Percentiles rank a stretch among this genome's conserved stretches.
Evolutionary conservation across 108 stramenopile species (phyloP).

Genomic region (Cyclotella atomus): DNA sequence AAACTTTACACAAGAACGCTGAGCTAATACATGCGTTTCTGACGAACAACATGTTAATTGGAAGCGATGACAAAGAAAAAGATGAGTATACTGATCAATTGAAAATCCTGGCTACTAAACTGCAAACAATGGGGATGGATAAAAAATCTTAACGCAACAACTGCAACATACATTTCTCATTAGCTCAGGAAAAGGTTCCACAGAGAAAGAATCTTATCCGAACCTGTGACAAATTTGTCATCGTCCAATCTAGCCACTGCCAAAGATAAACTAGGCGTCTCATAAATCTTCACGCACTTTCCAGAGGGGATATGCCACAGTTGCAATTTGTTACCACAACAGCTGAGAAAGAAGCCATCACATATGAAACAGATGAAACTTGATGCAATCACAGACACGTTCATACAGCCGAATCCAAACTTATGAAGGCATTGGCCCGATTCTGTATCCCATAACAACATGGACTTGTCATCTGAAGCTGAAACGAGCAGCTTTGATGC

Average conservation of each 20-base stretch:
- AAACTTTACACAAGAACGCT: slow-evolving; percentile 18
- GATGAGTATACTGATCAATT: slow-evolving; percentile 22
- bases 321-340: slow-evolving; percentile 18
- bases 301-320: slow-evolving; percentile 29
- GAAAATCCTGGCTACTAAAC: slow-evolving; percentile 10
- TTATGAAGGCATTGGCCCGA: slow-evolving; percentile 22
- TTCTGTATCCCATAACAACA: slow-evolving; percentile 24
- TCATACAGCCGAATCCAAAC: slow-evolving; percentile 20
- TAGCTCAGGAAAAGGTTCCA: slow-evolving; percentile 22
- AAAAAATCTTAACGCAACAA: too few species aligned
- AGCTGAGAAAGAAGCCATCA: slow-evolving; percentile 34
- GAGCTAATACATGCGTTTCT: slow-evolving; percentile 27
- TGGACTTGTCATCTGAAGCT: slow-evolving; percentile 29
- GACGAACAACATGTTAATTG: slow-evolving; percentile 35
- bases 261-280: slow-evolving; percentile 36
- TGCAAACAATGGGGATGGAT: slow-evolving; percentile 13
- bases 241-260: slow-evolving; percentile 31
- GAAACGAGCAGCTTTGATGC: slow-evolving; percentile 12
- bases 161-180: background rate
- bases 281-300: slow-evolving; percentile 34
- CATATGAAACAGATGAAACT: slow-evolving; percentile 16
- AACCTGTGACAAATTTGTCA: slow-evolving; percentile 38
- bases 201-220: slow-evolving; percentile 31
- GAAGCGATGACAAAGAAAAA: slow-evolving; percentile 3
- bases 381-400: slow-evolving; percentile 11